Conservation (phyloP, 2,329 filamentous ascomycete genomes). For the Penicillium sclerotiorum region DNA sequence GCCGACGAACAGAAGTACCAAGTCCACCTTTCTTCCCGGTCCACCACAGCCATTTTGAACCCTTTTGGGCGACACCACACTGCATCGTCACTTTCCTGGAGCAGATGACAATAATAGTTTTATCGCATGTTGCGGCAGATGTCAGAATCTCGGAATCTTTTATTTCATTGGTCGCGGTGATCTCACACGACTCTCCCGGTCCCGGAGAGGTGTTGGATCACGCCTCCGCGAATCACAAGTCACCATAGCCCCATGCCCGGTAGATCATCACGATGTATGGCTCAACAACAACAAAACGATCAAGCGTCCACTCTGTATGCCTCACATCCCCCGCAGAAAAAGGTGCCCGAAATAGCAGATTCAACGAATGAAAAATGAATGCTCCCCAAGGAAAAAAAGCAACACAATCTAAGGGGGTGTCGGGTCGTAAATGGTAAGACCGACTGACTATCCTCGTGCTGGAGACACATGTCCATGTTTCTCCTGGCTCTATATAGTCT, state of each 20-base stretch:
- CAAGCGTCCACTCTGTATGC: not conserved
- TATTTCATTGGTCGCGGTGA: not conserved
- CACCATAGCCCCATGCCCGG: not conserved
- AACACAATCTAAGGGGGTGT: not conserved
- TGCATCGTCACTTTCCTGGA: too few species aligned
- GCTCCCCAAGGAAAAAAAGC: not conserved
- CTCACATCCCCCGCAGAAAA: not conserved
- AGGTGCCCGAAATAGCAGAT: not conserved
- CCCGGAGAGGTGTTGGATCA: not conserved
- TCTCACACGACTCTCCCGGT: not conserved
- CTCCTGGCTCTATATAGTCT: not conserved
- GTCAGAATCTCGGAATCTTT: too few species aligned
- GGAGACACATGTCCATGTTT: not conserved
- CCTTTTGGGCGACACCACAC: too few species aligned
- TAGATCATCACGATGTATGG: constrained; percentile 4
- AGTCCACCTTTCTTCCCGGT: too few species aligned
- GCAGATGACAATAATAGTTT: too few species aligned
- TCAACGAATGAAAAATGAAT: not conserved
- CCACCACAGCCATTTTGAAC: too few species aligned
- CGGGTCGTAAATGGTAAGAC: not conserved
- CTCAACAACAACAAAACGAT: not conserved
- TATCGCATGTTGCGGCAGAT: too few species aligned
- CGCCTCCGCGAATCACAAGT: constrained; percentile 8
- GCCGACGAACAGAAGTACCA: too few species aligned
- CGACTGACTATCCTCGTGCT: not conserved